phyloP scores from a whole-genome alignment of 257 asterid genomes.

The Fraxinus excelsior region DNA sequence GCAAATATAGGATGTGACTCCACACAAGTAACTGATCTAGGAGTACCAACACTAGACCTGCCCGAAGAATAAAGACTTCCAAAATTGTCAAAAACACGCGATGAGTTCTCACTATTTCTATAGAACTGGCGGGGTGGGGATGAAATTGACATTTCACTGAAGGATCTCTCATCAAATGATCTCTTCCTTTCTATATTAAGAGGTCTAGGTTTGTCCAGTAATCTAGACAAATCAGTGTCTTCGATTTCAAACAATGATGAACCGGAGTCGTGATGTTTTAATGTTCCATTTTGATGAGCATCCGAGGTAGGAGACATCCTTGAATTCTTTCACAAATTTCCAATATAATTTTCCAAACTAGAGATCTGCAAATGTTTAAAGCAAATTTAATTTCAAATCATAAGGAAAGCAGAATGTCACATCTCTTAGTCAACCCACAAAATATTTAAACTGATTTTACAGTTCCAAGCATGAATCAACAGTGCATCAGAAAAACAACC shows the following conservation, averaged over 20 bases:
- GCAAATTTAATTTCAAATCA: too few relatives aligned
- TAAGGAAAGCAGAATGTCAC: neutral
- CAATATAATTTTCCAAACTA: slow-evolving; percentile 12
- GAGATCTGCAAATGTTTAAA: slow-evolving; percentile 32
- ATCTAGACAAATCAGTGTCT: slow-evolving; percentile 57
- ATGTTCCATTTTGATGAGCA: slow-evolving; percentile 48
- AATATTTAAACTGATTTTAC: neutral
- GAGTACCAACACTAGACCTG: slow-evolving; percentile 74
- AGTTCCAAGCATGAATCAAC: neutral
- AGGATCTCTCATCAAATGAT: slow-evolving; percentile 86
- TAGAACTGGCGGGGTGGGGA: slow-evolving; percentile 63
- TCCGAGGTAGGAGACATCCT: slow-evolving; percentile 61
- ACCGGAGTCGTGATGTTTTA: slow-evolving; percentile 47
- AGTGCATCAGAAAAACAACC: neutral
- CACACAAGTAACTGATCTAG: slow-evolving; percentile 59
- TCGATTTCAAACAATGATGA: slow-evolving; percentile 75
- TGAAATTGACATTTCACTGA: slow-evolving; percentile 72
- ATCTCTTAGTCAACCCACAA: neutral
- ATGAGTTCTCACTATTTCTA: slow-evolving; percentile 54
- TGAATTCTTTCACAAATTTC: slow-evolving; percentile 1
- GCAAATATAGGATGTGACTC: slow-evolving; percentile 76
- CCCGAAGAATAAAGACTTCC: slow-evolving; percentile 60
- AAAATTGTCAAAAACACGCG: slow-evolving; percentile 58
- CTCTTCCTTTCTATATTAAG: slow-evolving; percentile 77
- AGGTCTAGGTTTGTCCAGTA: slow-evolving; percentile 63